Evolutionary conservation across 495 filamentous ascomycete species (phyloP).

Genomic region (Aspergillus wentii): DNA sequence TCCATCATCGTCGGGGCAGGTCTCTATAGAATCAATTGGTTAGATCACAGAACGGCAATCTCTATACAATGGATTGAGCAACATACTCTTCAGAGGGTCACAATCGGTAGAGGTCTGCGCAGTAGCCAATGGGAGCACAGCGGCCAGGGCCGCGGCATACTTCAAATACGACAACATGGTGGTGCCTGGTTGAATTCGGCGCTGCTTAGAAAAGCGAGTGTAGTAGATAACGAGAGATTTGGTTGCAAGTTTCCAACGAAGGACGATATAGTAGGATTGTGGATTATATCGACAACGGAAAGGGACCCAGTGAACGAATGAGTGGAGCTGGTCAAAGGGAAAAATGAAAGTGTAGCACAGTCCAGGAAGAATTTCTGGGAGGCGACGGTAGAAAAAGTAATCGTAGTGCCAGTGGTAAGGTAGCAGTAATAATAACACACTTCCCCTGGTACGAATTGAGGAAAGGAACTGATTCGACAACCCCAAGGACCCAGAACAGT

Average conservation of each 20-base stretch:
- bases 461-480: too few species aligned
- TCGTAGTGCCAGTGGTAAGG: too few species aligned
- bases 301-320: too few species aligned
- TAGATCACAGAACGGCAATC: not conserved
- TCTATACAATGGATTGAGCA: not conserved
- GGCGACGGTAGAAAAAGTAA: too few species aligned
- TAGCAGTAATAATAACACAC: constrained; percentile 8
- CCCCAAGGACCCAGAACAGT: too few species aligned
- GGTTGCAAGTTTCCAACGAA: too few species aligned
- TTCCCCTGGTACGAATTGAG: constrained; percentile 8
- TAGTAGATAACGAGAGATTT: not conserved
- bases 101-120: constrained; percentile 46
- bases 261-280: too few species aligned
- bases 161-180: too few species aligned
- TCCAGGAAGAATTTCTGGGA: too few species aligned
- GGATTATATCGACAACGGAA: too few species aligned
- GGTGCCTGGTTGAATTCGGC: not conserved
- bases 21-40: constrained; percentile 17
- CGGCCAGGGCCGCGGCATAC: constrained; percentile 30
- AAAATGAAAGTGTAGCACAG: too few species aligned
- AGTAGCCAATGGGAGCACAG: constrained; percentile 26
- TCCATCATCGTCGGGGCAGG: constrained; percentile 60
- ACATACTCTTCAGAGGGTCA: constrained; percentile 33
- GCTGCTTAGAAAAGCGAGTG: not conserved
- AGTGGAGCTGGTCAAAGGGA: too few species aligned